phyloP scores from a whole-genome alignment of 2,329 filamentous ascomycete genomes.

The Colletotrichum camelliae region DNA sequence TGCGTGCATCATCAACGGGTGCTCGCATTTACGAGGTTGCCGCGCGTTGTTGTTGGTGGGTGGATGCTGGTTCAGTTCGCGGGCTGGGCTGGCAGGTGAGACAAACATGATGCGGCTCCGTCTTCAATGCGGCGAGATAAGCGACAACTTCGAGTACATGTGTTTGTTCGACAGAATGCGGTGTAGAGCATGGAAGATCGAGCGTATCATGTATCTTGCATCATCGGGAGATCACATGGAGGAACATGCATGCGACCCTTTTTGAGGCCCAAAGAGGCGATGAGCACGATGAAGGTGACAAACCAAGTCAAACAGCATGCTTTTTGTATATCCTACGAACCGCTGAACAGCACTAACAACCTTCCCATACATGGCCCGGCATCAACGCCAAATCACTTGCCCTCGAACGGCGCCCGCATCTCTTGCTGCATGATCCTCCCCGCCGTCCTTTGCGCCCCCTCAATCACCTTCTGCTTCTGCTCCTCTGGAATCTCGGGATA shows the following conservation, averaged over 20 bases:
- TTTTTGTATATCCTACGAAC: background rate
- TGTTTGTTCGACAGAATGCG: background rate
- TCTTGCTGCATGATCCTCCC: background rate
- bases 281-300: background rate
- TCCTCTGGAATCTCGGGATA: background rate
- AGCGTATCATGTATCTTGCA: background rate
- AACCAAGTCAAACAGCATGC: rapidly evolving
- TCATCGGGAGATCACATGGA: background rate
- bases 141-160: background rate
- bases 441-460: background rate
- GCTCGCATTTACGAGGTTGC: background rate
- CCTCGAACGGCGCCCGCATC: background rate
- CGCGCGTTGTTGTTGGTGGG: background rate
- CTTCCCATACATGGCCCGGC: rapidly evolving
- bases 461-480: background rate
- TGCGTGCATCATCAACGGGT: background rate
- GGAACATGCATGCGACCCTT: background rate
- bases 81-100: background rate
- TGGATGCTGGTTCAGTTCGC: background rate
- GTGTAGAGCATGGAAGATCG: background rate
- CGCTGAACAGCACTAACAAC: background rate
- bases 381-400: background rate
- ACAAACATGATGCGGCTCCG: background rate
- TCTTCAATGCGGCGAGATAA: background rate
- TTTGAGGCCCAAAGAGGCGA: background rate